phyloP scores from a whole-genome alignment of 768 basidiomycete genomes.

The Xerocomellus dryophilus region DNA sequence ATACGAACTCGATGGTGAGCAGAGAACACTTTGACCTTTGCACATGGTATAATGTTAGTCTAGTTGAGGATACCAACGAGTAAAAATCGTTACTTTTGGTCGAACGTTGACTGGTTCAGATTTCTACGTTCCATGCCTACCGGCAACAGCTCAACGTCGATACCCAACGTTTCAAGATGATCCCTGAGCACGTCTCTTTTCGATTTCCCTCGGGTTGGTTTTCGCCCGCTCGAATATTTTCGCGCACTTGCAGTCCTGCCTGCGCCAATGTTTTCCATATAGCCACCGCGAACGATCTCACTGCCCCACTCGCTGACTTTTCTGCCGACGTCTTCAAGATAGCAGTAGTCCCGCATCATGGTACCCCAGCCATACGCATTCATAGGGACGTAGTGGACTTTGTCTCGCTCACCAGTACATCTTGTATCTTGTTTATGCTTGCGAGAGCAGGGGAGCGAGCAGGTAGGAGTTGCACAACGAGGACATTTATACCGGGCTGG shows the following conservation, averaged over 20 bases:
- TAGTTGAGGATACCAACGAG: constrained; percentile 7
- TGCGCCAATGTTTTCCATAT: constrained; percentile 29
- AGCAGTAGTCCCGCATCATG: constrained; percentile 88
- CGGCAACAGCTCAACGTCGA: constrained; percentile 75
- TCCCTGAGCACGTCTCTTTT: constrained; percentile 68
- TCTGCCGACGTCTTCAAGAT: constrained; percentile 78
- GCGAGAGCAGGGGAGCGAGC: constrained; percentile 66
- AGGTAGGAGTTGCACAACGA: constrained; percentile 65
- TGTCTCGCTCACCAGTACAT: constrained; percentile 74
- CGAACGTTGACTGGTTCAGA: constrained; percentile 80
- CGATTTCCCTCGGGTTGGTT: constrained; percentile 32
- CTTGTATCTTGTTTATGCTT: constrained; percentile 60
- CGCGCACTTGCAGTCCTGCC: constrained; percentile 17
- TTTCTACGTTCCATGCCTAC: constrained; percentile 78
- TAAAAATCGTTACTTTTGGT: constrained; percentile 59
- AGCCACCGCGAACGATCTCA: constrained; percentile 65
- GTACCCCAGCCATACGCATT: constrained; percentile 81
- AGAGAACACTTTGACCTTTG: constrained; percentile 68
- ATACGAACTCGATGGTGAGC: constrained; percentile 70
- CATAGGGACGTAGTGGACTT: constrained; percentile 72
- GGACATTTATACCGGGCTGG: constrained; percentile 76
- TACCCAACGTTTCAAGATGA: constrained; percentile 64
- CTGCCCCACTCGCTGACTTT: constrained; percentile 71
- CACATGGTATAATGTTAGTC: constrained; percentile 13
- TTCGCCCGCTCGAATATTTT: constrained; percentile 26